Conservation (phyloP, 2,329 filamentous ascomycete genomes). For the Colletotrichum sp. region DNA sequence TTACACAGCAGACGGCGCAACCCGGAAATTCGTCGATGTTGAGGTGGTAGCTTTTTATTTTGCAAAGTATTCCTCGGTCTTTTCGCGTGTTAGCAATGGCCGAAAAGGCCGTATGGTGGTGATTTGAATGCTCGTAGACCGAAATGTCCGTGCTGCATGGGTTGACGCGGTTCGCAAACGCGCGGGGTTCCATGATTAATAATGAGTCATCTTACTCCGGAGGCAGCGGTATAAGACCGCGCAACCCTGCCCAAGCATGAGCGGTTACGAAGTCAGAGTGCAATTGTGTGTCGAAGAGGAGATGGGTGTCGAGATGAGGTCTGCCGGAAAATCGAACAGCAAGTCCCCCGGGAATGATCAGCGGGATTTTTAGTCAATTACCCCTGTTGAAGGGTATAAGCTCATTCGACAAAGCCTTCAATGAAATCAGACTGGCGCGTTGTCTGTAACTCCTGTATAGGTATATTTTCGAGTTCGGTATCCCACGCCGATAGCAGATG, state of each 20-base stretch:
- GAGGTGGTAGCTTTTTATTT: fast-evolving
- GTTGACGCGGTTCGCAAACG: neutral
- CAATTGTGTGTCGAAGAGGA: neutral
- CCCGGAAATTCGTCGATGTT: neutral
- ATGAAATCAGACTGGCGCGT: neutral
- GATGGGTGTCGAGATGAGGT: neutral
- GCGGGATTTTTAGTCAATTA: neutral
- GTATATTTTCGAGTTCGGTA: neutral
- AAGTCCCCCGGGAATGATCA: neutral
- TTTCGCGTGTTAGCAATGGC: neutral
- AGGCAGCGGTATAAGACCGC: neutral
- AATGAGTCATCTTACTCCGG: neutral
- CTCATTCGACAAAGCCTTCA: neutral
- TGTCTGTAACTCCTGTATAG: neutral
- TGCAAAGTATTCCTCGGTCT: neutral
- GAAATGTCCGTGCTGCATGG: neutral
- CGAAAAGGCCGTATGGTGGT: neutral
- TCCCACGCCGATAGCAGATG: neutral
- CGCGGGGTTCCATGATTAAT: neutral
- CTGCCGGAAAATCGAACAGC: neutral
- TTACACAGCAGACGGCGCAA: neutral
- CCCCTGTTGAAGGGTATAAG: neutral
- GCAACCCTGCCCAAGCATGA: neutral
- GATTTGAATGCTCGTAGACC: neutral
- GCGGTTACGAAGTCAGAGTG: fast-evolving